Percentiles rank a stretch among this genome's conserved stretches.
phyloP scores from a whole-genome alignment of 1,284 basidiomycete genomes.

The Trametes polyzona region DNA sequence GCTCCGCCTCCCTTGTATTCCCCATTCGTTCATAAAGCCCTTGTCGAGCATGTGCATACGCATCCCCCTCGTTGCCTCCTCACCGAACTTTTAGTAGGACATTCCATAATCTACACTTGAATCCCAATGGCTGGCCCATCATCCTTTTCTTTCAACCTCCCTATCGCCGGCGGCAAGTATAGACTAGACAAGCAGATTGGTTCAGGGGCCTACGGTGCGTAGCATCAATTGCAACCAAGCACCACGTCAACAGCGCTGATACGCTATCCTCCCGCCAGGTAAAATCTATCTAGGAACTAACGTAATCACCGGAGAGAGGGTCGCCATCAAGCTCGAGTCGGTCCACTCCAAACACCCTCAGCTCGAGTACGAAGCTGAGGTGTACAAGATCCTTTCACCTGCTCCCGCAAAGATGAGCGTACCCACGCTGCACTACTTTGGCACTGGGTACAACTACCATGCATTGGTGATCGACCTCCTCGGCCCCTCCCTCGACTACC shows the following conservation, averaged over 20 bases:
- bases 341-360: conserved; percentile 99
- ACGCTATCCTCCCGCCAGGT: conserved; percentile 52
- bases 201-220: conserved; percentile 95
- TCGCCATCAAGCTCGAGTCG: conserved; percentile 99
- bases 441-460: conserved; percentile 99
- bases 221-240: neutral
- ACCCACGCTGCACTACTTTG: conserved; percentile 98
- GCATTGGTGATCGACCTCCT: conserved; percentile 99
- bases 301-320: conserved; percentile 99
- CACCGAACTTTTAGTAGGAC: neutral
- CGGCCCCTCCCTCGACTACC: conserved; percentile 96
- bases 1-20: no score
- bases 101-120: conserved; percentile 7
- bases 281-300: conserved; percentile 99
- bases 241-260: conserved; percentile 4
- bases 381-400: conserved; percentile 96
- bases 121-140: conserved; percentile 66
- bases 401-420: conserved; percentile 99
- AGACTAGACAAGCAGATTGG: conserved; percentile 99
- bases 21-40: no score
- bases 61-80: no score
- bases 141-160: conserved; percentile 85
- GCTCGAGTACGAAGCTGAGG: conserved; percentile 98
- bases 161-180: conserved; percentile 98
- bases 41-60: no score